Base-by-base conservation (phyloP, 176 grass and related monocot species). In the Oryza brachyantha region DNA sequence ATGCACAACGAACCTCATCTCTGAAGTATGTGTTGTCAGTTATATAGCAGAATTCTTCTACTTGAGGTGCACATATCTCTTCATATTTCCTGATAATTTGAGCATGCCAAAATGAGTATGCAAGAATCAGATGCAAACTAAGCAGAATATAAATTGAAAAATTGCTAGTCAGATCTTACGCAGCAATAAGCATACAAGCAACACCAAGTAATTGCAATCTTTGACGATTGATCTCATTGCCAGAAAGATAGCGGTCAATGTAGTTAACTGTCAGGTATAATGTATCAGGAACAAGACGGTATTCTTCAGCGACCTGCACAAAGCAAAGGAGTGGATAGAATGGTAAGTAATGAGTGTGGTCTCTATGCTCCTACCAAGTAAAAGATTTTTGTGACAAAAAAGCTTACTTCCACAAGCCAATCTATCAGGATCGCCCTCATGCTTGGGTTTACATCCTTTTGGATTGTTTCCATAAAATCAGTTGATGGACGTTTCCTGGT, bases 1-100 rank as follows among this genome's bases (percentile, higher is more conserved):
- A 32, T 39, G 29, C 27, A 67, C 25, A 24, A 68, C 88, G 68
- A 4, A 90, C 91, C 92, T 99, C 92, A 66, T 99, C 96, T 87
- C 90, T 99, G 74, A 95, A 99, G 70, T 99, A 99, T 74, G 96
- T 99, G 32, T 99, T 99, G 75, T 99, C 96, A 17, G 96, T 99
- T 83, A 99, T 95, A 68, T 99, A 99, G 79, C 96, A 99, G 79
- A 99, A 99, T 31, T 99, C 96, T 88, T 99, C 96, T 85, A 99
- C 96, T 84, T 99, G 96, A 29, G 96, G 96, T 74, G 96, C 90
- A 78, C 90, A 99, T 76, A 99, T 95, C 86, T 99, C 92, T 79
- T 99, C 96, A 5, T 99, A 99, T 91, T 99, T 99, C 46, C 96
- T 99, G 79, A 45, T 82, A 55, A 55, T 76, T 40, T 67, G 35